Conservation (phyloP, 345 rosid species). For the Hibiscus syriacus region DNA sequence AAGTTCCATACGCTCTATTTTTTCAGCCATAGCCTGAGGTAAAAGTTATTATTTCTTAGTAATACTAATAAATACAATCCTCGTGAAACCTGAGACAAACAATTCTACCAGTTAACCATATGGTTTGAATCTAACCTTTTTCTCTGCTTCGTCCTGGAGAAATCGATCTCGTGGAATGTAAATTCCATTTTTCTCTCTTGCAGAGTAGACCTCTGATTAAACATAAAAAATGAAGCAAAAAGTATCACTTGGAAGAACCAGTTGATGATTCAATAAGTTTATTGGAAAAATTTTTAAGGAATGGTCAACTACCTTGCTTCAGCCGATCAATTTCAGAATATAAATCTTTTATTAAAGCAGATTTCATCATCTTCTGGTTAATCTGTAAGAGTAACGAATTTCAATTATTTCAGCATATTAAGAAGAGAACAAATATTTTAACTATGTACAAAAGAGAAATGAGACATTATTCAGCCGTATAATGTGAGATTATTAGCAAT, state of each 20-base stretch:
- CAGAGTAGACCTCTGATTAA: slow-evolving; percentile 80
- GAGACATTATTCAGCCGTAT: slow-evolving; percentile 10
- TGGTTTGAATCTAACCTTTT: slow-evolving; percentile 49
- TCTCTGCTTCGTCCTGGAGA: slow-evolving; percentile 90
- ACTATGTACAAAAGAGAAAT: not conserved
- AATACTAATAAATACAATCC: slow-evolving; percentile 7
- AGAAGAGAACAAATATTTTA: not conserved
- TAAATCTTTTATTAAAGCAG: slow-evolving; percentile 91
- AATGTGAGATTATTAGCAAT: not conserved
- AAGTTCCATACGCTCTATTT: slow-evolving; percentile 89
- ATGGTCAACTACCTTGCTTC: slow-evolving; percentile 65
- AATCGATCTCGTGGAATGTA: slow-evolving; percentile 91
- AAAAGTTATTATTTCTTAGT: slow-evolving; percentile 15
- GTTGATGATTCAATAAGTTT: not conserved
- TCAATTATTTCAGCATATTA: slow-evolving; percentile 12
- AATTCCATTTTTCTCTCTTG: slow-evolving; percentile 97
- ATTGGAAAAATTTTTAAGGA: slow-evolving; percentile 7
- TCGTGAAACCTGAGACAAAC: not conserved
- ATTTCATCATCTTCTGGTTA: slow-evolving; percentile 99
- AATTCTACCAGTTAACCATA: slow-evolving; percentile 2
- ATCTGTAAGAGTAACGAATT: slow-evolving; percentile 39
- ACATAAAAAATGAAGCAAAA: slow-evolving; percentile 2
- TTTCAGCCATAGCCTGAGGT: slow-evolving; percentile 90
- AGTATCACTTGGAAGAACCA: slow-evolving; percentile 8
- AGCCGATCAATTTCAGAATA: slow-evolving; percentile 94